Evolutionary conservation across 345 rosid genomes (phyloP).

Genomic region (Isatis tinctoria): DNA sequence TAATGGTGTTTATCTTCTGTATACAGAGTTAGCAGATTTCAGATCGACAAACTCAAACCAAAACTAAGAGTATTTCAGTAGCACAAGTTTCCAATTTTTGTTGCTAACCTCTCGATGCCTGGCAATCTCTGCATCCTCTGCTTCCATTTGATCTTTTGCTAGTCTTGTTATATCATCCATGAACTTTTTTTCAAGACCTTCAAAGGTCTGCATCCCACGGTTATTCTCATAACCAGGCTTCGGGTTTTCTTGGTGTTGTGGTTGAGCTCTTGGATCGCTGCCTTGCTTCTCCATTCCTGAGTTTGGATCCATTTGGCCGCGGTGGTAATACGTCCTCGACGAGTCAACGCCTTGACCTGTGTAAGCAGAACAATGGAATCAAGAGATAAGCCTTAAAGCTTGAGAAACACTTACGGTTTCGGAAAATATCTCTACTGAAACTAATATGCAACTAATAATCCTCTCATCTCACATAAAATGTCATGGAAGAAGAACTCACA

Average conservation of each 20-base stretch:
- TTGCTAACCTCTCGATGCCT: conserved; percentile 80
- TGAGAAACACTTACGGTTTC: not conserved
- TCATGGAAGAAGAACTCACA: not conserved
- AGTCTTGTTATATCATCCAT: conserved; percentile 63
- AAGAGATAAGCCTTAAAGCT: conserved; percentile 2
- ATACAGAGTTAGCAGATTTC: not conserved
- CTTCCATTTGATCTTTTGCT: conserved; percentile 64
- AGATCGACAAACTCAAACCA: not conserved
- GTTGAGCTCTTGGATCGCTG: conserved; percentile 49
- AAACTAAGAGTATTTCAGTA: not conserved
- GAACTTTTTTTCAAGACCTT: conserved; percentile 68
- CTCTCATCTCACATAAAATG: not conserved
- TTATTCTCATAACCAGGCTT: conserved; percentile 50
- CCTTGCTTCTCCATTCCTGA: conserved; percentile 47
- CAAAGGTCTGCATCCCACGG: conserved; percentile 46
- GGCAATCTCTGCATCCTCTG: conserved; percentile 78
- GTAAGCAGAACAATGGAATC: conserved; percentile 22
- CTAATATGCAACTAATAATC: not conserved
- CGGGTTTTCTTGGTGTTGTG: conserved; percentile 50
- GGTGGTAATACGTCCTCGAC: conserved; percentile 63
- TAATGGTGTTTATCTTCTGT: conserved; percentile 72
- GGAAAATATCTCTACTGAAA: not conserved
- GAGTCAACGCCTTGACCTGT: conserved; percentile 70
- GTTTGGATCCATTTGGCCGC: conserved; percentile 52
- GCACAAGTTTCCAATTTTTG: not conserved